A percentile compares a stretch with the other conserved stretches of the same genome.
These are phyloP conservation scores for Pseudoscleropodium purum DNA, from an alignment of 225 moss, liverwort and hornwort species.

Conservation along the genomic window DNA sequence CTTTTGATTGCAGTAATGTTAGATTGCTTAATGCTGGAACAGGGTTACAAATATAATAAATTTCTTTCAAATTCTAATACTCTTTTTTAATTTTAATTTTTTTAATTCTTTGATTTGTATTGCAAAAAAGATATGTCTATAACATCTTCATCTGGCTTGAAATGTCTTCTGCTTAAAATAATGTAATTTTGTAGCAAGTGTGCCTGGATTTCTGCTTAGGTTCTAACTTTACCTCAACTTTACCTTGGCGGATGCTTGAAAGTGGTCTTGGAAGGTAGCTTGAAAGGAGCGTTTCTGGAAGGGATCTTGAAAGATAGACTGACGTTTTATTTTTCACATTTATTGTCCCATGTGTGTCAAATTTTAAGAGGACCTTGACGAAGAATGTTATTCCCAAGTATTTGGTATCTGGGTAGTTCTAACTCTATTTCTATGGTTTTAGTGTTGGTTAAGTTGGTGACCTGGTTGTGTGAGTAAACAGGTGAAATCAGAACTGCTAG, in stretches of 20 bases:
- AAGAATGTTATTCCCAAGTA: not conserved
- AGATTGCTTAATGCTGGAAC: not conserved
- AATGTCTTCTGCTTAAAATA: not conserved
- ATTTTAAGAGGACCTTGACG: not conserved
- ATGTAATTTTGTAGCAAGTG: not conserved
- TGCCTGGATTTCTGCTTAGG: not conserved
- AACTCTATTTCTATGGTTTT: not conserved
- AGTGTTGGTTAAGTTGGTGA: constrained; percentile 1
- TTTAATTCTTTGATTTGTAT: not conserved
- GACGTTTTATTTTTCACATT: not conserved
- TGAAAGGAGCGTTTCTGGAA: not conserved
- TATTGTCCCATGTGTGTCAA: not conserved
- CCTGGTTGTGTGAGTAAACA: constrained; percentile 16
- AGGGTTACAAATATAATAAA: not conserved
- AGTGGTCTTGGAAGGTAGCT: not conserved
- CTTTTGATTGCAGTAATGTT: not conserved
- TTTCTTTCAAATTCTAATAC: not conserved
- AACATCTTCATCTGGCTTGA: not conserved
- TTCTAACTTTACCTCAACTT: not conserved
- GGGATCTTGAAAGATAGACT: not conserved
- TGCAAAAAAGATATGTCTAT: not conserved
- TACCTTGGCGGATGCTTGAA: not conserved
- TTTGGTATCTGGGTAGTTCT: not conserved
- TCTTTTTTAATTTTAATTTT: not conserved
- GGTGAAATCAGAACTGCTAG: constrained; percentile 82